Conservation (phyloP, 148 eudicot genomes). For the Rhododendron ovatum region DNA sequence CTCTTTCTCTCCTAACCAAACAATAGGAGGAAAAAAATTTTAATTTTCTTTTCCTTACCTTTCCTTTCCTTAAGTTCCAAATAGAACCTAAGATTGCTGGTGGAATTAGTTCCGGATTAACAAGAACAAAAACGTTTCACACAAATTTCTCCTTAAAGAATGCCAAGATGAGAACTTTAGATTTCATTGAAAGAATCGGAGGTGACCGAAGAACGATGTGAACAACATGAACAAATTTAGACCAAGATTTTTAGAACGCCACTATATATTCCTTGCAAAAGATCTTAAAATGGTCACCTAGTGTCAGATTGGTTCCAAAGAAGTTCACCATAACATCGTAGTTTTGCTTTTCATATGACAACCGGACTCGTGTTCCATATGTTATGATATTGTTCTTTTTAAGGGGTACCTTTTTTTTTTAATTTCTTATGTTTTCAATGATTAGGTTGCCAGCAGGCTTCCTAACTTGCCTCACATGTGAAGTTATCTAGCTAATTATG, state of each 20-base stretch:
- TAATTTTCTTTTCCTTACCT: no score
- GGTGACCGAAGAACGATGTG: neutral
- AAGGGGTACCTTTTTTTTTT: neutral
- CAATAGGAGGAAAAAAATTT: no score
- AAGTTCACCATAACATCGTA: neutral
- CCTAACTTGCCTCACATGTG: constrained; percentile 7
- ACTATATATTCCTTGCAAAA: neutral
- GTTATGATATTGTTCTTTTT: neutral
- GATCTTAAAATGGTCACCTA: neutral
- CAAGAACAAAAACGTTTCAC: neutral
- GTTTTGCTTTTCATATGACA: neutral
- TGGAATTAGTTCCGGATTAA: neutral
- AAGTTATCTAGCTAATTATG: neutral
- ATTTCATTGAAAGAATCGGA: neutral
- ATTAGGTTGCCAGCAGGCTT: constrained; percentile 7
- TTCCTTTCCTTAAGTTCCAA: no score
- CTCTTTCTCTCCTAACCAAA: no score
- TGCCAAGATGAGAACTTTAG: neutral
- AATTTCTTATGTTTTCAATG: neutral
- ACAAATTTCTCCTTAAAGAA: neutral
- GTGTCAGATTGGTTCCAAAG: neutral
- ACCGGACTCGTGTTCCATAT: neutral
- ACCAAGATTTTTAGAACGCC: neutral
- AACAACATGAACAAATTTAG: neutral
- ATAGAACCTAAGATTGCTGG: neutral